phyloP scores from a whole-genome alignment of 2,329 filamentous ascomycete species.

The Fusarium longipes region DNA sequence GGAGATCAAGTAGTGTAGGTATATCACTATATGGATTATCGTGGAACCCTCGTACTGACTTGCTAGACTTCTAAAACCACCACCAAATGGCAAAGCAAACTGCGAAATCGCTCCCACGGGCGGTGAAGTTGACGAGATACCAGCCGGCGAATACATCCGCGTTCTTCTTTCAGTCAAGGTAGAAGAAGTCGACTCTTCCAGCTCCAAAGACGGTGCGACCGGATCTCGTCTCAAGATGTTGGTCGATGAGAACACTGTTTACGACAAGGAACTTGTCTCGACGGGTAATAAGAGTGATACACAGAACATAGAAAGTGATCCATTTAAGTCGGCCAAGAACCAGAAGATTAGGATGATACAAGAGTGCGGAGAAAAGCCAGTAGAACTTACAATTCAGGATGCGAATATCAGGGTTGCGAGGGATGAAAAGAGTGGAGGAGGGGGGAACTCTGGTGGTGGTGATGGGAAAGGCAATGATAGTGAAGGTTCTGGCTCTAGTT shows the following conservation, averaged over 20 bases:
- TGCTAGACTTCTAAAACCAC: constrained; percentile 2
- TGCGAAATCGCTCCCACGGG: neutral
- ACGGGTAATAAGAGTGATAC: neutral
- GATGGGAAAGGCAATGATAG: too few relatives aligned
- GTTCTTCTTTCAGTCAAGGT: constrained; percentile 2
- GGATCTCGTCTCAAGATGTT: constrained; percentile 10
- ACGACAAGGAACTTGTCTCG: constrained; percentile 1
- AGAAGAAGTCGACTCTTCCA: neutral
- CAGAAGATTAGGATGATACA: constrained; percentile 17
- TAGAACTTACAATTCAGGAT: constrained; percentile 11
- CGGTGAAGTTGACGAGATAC: neutral
- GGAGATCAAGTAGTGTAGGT: constrained; percentile 2
- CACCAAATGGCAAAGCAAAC: constrained; percentile 5
- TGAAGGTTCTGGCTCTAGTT: neutral
- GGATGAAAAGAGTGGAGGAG: neutral
- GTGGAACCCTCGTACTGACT: fast-evolving
- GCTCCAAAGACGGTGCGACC: neutral
- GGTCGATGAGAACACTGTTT: neutral
- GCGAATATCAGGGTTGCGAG: constrained; percentile 2
- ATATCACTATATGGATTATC: fast-evolving
- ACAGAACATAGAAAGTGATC: constrained; percentile 2
- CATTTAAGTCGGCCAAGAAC: constrained; percentile 6
- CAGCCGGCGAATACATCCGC: neutral
- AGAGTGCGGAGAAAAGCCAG: constrained; percentile 5
- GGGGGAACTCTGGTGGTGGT: neutral